Evolutionary conservation across 2,329 filamentous ascomycete species (phyloP).

Genomic region (Rhytidhysteron rufulum): DNA sequence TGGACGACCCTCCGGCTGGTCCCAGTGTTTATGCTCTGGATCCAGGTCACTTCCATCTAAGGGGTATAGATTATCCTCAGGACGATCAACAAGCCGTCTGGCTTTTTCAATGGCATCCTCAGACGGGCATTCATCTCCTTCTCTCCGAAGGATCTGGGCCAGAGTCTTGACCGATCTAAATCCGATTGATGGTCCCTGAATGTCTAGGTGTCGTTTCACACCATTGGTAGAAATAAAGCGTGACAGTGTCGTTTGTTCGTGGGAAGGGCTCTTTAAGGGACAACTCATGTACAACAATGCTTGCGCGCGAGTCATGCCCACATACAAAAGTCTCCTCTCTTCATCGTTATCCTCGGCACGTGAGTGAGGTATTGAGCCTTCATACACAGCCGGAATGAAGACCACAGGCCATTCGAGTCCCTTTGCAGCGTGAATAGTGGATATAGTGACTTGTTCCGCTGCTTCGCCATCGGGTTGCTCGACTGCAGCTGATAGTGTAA

Average conservation of each 20-base stretch:
- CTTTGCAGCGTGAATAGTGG: conserved; percentile 94
- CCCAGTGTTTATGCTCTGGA: conserved; percentile 21
- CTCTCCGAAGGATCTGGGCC: conserved; percentile 66
- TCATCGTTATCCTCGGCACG: conserved; percentile 82
- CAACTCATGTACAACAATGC: conserved; percentile 81
- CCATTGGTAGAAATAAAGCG: conserved; percentile 61
- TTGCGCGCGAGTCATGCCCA: conserved; percentile 94
- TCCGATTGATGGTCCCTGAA: conserved; percentile 67
- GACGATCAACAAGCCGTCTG: conserved; percentile 19
- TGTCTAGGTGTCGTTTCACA: conserved; percentile 52
- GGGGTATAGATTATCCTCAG: conserved; percentile 34
- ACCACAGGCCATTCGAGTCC: conserved; percentile 95
- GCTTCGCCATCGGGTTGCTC: conserved; percentile 59
- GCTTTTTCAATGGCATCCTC: conserved; percentile 31
- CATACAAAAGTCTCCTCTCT: conserved; percentile 84
- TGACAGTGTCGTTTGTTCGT: conserved; percentile 63
- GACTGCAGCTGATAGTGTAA: conserved; percentile 77
- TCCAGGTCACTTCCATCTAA: conserved; percentile 32
- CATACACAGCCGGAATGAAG: conserved; percentile 85
- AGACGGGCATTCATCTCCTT: conserved; percentile 49
- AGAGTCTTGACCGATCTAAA: conserved; percentile 60
- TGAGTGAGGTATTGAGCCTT: conserved; percentile 86
- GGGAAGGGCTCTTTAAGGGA: conserved; percentile 63
- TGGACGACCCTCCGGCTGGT: conserved; percentile 1
- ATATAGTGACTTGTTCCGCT: conserved; percentile 73